Evolutionary conservation across 2,329 filamentous ascomycete species (phyloP), one percentile per base, ranked within the genome.

Genomic region (Cladophialophora exuberans): DNA sequence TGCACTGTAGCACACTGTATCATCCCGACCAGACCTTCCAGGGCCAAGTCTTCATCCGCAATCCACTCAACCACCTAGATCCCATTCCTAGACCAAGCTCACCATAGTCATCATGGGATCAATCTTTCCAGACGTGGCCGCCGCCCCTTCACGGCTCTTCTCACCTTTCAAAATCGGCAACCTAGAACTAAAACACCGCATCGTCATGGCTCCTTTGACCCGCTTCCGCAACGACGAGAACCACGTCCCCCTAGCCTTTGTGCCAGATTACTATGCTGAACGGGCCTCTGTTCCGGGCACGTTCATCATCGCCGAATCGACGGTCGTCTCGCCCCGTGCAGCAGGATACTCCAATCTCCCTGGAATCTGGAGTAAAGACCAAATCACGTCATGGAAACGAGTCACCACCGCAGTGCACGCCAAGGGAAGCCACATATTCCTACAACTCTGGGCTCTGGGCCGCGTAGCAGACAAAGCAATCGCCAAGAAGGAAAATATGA

Each of bases 381-480:
- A 82, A 59, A 71, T 76, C 47, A 68, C 69, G 3, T 76, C 73
- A 11, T 81, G 79, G 79, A 79, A 77, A 57, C 72, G 71, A 52
- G 74, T 80, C 28, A 77, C 77, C 1, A 72, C 79, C 35, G 74
- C 73, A 6, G 77, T 82, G 1, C 79, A 82, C 58, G 70, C 71
- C 13, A 76, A 78, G 54, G 79, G 78, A 6, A 76, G 76, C 6
- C 73, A 70, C 59, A 80, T 82, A 50, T 70, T 68, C 60, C 23
- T 48, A 52, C 69, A 73, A 47, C 73, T 89, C 0, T 87, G 83
- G 76, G 79, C 78, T 0, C 72, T 83, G 5, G 85, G 86, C 3
- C 79, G 86, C 3, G 76, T 78, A 2, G 80, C 80, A 0, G 68
- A 73, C 56, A 66, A 70, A 0, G 57, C 67, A 1, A 64, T 66